Evolutionary conservation across 1,284 basidiomycete genomes (phyloP).

Genomic region (Ceratobasidium sp.): DNA sequence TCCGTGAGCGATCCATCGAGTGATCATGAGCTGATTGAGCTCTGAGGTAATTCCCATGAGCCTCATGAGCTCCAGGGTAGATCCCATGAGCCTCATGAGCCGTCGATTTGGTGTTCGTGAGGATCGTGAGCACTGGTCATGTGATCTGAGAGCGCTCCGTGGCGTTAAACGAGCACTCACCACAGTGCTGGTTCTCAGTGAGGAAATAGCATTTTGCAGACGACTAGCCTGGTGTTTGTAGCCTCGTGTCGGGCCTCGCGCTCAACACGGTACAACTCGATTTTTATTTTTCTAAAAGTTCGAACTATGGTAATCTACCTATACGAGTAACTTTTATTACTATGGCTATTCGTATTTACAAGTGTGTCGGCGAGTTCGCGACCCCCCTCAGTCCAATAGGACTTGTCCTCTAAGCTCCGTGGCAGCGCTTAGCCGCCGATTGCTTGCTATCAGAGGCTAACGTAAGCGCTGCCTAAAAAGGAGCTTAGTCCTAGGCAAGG

Average conservation of each 20-base stretch:
- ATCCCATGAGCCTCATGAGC: no score
- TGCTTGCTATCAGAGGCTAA: not conserved
- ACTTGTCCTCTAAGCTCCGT: not conserved
- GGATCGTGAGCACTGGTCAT: no score
- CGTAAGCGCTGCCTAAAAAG: conserved; percentile 3
- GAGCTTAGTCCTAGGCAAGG: conserved; percentile 22
- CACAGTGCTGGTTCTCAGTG: no score
- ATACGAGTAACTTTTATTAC: not conserved
- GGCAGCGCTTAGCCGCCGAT: not conserved
- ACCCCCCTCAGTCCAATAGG: conserved; percentile 13
- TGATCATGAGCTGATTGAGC: no score
- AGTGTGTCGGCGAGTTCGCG: not conserved
- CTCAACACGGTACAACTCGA: not conserved
- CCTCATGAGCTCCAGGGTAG: no score
- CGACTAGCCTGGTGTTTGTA: not conserved
- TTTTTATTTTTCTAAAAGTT: not conserved
- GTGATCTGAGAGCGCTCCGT: no score
- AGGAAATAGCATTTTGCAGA: no score
- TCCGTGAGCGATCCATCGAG: no score
- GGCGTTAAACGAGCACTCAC: no score
- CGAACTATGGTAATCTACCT: not conserved
- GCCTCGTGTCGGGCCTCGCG: not conserved
- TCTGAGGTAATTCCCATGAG: no score
- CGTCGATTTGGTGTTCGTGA: no score
- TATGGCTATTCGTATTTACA: not conserved